These are phyloP conservation scores for Halenospora varia DNA, from an alignment of 495 filamentous ascomycete species.

Conservation along the genomic window DNA sequence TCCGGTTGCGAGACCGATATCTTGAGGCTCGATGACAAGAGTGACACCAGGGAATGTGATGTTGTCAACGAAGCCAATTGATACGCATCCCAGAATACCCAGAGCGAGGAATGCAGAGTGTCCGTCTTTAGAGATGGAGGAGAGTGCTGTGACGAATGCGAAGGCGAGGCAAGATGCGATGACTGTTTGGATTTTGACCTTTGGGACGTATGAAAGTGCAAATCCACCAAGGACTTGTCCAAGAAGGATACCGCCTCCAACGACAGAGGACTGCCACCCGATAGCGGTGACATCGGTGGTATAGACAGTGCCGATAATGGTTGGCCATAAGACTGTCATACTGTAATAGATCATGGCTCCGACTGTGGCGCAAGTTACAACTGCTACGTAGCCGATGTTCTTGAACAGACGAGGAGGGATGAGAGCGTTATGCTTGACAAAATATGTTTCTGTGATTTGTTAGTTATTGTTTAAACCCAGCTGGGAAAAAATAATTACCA, in stretches of 20 bases:
- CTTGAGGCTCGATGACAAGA: slow-evolving; percentile 24
- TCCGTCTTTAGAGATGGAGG: slow-evolving; percentile 5
- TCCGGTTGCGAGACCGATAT: slow-evolving; percentile 26
- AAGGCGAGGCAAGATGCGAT: slow-evolving; percentile 29
- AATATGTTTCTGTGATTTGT: slow-evolving; percentile 30
- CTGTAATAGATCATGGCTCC: slow-evolving; percentile 28
- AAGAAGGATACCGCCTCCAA: slow-evolving; percentile 27
- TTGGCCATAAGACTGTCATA: slow-evolving; percentile 22
- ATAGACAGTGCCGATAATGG: slow-evolving; percentile 22
- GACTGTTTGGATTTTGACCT: slow-evolving; percentile 28
- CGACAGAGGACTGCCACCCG: slow-evolving; percentile 18
- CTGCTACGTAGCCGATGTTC: slow-evolving; percentile 38
- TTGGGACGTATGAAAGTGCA: slow-evolving; percentile 28
- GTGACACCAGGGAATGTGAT: slow-evolving; percentile 30
- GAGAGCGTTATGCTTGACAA: slow-evolving; percentile 27
- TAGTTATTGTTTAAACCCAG: slow-evolving; percentile 26
- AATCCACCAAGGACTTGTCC: slow-evolving; percentile 27
- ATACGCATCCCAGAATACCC: slow-evolving; percentile 25
- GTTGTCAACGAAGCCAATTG: slow-evolving; percentile 31
- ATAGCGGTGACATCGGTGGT: slow-evolving; percentile 19
- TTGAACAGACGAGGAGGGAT: slow-evolving; percentile 43
- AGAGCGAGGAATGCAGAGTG: slow-evolving; percentile 25
- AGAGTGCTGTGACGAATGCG: slow-evolving; percentile 26
- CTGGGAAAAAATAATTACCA: slow-evolving; percentile 22
- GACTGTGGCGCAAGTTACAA: slow-evolving; percentile 31